Evolutionary conservation across 148 eudicot genomes (phyloP).

Genomic region (Diospyros lotus): DNA sequence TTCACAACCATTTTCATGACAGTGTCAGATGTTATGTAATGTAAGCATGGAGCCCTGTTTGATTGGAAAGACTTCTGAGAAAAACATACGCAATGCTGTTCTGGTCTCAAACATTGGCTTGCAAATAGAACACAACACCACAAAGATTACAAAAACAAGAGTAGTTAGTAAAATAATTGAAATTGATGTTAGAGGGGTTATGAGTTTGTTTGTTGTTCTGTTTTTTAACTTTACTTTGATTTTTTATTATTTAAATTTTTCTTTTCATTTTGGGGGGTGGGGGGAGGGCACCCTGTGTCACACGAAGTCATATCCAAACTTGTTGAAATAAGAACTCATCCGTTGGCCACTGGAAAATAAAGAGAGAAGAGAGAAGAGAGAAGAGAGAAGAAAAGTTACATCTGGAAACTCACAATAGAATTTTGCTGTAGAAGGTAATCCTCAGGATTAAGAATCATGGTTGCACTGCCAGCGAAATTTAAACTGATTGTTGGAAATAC

Average conservation of each 20-base stretch:
- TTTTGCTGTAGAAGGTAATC: conserved; percentile 80
- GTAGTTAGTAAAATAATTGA: neutral
- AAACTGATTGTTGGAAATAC: conserved; percentile 68
- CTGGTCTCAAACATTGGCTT: too few species aligned
- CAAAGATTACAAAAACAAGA: neutral
- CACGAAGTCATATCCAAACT: neutral
- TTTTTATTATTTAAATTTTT: too few species aligned
- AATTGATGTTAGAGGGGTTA: neutral
- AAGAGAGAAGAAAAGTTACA: neutral
- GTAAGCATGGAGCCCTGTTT: too few species aligned
- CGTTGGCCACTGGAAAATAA: neutral
- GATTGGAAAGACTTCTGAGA: too few species aligned
- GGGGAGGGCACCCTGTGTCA: neutral
- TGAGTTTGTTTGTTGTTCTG: neutral
- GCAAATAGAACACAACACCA: neutral
- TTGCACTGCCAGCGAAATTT: conserved; percentile 73
- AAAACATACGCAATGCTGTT: too few species aligned
- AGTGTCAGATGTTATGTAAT: too few species aligned
- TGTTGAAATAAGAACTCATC: neutral
- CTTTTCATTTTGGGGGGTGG: neutral
- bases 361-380: neutral
- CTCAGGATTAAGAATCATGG: conserved; percentile 70
- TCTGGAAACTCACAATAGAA: conserved; percentile 54
- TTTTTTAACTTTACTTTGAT: neutral
- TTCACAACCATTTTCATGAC: too few species aligned